phyloP scores from a whole-genome alignment of 495 filamentous ascomycete species.

The Penicillium egyptiacum region DNA sequence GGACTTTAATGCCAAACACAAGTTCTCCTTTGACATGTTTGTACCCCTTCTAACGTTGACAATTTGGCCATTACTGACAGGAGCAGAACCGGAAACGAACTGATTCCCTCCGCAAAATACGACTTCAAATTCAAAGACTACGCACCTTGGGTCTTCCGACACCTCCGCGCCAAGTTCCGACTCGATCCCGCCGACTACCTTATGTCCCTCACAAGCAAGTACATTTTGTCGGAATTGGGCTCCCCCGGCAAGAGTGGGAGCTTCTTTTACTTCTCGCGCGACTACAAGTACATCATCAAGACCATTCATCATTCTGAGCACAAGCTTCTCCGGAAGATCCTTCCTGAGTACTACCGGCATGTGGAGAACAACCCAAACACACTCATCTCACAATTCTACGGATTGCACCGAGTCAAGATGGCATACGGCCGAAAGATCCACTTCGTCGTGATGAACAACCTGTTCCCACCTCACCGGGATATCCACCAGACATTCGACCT shows the following conservation, averaged over 20 bases:
- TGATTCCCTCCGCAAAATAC: conserved; percentile 98
- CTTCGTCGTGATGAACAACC: conserved; percentile 99
- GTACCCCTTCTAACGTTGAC: conserved; percentile 21
- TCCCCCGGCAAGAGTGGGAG: conserved; percentile 98
- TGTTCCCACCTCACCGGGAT: conserved; percentile 95
- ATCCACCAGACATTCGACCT: conserved; percentile 97
- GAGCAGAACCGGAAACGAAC: conserved; percentile 84
- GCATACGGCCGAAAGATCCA: conserved; percentile 98
- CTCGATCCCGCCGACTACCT: conserved; percentile 97
- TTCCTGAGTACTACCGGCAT: conserved; percentile 93
- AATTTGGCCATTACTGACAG: conserved; percentile 22
- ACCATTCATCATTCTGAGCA: conserved; percentile 98
- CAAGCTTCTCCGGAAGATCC: conserved; percentile 86
- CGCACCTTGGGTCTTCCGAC: conserved; percentile 97
- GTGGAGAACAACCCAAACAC: conserved; percentile 93
- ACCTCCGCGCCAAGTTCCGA: conserved; percentile 82
- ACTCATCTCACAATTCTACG: conserved; percentile 96
- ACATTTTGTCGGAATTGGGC: conserved; percentile 94
- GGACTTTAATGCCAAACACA: conserved; percentile 90
- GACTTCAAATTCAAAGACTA: conserved; percentile 99
- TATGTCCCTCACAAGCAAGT: conserved; percentile 97
- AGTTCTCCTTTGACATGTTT: conserved; percentile 98
- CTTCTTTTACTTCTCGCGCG: conserved; percentile 99
- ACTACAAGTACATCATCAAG: conserved; percentile 99
- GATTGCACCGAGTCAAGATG: conserved; percentile 96